Base-by-base conservation (phyloP, 345 rosid species). In the Eucalyptus cloeziana region DNA sequence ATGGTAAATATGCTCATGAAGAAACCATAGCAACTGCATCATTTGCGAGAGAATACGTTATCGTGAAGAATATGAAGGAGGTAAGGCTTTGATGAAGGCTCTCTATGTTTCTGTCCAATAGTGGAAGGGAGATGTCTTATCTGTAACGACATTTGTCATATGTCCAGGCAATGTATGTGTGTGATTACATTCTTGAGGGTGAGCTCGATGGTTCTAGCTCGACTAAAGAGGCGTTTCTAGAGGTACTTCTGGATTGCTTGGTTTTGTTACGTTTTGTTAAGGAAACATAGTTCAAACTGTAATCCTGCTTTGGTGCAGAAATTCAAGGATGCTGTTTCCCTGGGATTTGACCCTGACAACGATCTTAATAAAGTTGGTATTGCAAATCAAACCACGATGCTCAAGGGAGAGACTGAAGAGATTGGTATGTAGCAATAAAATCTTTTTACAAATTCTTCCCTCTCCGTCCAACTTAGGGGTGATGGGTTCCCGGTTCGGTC, bases 381-480 rank as follows among this genome's bases (percentile, higher is more conserved):
- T 92, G 99, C 98, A 90, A 98, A 98, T 91, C 99, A 98, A 91
- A 98, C 99, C 76, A 96, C 99, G 50, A 96, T 96, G 98, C 98
- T 98, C 54, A 98, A 97, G 96, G 97, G 99, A 69, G 98, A 98
- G 91, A 98, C 99, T 43, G 98, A 98, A 93, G 98, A 95, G 56
- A 98, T 97, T 91, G 98, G 99, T 94, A 89, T 90, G 90, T 93
- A 89, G 89, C 86, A 40, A 62, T 33, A 31, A 50, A 31, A 81
- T 10, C 62, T n/a, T 11, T 51, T n/a, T 49, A n/a, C 16, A 15
- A 17, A 49, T 67, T 13, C 83, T 89, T 25, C 54, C 87, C 89
- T 47, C 56, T 86, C 13, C 0, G 16, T 86, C 87, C 79, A 56
- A 31, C 22, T 52, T 67, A 37, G 40, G 40, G 40, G 40, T 37